A percentile compares a stretch with the other conserved stretches of the same genome.
Conservation (phyloP, 352 stramenopile genomes). For the Phytophthora brassicae region DNA sequence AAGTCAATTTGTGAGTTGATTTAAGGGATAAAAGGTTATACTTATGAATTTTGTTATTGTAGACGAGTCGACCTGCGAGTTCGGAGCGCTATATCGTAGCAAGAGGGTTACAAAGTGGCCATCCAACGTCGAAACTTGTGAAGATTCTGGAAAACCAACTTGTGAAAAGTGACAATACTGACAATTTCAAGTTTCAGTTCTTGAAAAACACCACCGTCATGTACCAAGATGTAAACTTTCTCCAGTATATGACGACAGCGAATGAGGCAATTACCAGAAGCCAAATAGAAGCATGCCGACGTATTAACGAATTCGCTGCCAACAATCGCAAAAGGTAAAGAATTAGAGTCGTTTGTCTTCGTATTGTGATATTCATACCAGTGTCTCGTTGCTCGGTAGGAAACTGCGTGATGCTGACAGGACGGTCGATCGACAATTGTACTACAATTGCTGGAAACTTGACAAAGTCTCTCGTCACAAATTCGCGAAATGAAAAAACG, state of each 20-base stretch:
- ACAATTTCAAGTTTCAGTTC: conserved; percentile 9
- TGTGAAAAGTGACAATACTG: conserved; percentile 2
- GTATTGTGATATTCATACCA: neutral
- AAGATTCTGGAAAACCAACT: conserved; percentile 31
- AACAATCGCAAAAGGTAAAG: conserved; percentile 31
- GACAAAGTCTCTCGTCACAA: conserved; percentile 11
- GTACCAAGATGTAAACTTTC: conserved; percentile 35
- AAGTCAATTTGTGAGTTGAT: conserved; percentile 1
- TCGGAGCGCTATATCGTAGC: conserved; percentile 77
- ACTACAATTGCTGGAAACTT: conserved; percentile 50
- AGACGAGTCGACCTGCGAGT: conserved; percentile 81
- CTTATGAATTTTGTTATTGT: conserved; percentile 9
- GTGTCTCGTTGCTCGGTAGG: conserved; percentile 2
- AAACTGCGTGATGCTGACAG: conserved; percentile 17
- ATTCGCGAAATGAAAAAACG: neutral
- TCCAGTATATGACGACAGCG: conserved; percentile 40
- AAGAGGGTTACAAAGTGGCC: conserved; percentile 19
- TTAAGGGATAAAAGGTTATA: neutral
- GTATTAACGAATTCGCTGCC: conserved; percentile 37
- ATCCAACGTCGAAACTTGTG: conserved; percentile 28
- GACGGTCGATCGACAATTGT: conserved; percentile 31
- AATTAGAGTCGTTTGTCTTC: neutral
- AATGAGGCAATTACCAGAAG: conserved; percentile 37
- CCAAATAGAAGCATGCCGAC: conserved; percentile 44
- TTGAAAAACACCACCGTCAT: conserved; percentile 21